These are phyloP conservation scores for Lepiota venenata DNA, from an alignment of 768 basidiomycete genomes.

Conservation along the genomic window DNA sequence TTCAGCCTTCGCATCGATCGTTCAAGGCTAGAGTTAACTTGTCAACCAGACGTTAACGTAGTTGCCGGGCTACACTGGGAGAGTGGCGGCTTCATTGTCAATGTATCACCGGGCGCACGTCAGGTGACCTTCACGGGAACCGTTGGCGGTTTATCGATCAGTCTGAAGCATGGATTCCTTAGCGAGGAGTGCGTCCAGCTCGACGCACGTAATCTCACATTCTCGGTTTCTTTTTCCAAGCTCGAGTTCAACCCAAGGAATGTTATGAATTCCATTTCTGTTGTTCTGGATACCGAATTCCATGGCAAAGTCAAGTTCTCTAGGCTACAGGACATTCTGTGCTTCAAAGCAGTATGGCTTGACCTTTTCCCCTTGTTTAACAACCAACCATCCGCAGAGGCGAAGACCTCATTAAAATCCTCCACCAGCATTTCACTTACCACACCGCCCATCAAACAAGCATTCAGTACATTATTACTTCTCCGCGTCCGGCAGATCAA, in stretches of 20 bases:
- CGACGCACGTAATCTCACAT: conserved; percentile 77
- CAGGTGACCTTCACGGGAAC: conserved; percentile 72
- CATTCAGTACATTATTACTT: conserved; percentile 59
- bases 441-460: conserved; percentile 26
- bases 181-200: conserved; percentile 81
- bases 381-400: conserved; percentile 24
- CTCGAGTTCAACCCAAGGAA: conserved; percentile 32
- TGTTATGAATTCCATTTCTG: conserved; percentile 55
- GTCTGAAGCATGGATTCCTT: conserved; percentile 81
- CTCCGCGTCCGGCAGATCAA: conserved; percentile 71
- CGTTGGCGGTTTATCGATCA: conserved; percentile 77
- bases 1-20: conserved; percentile 91
- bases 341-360: conserved; percentile 94
- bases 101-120: conserved; percentile 70
- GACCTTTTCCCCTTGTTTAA: conserved; percentile 81
- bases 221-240: conserved; percentile 70
- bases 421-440: conserved; percentile 18
- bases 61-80: conserved; percentile 88
- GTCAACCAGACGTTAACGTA: conserved; percentile 92
- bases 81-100: conserved; percentile 87
- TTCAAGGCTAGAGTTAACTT: conserved; percentile 83
- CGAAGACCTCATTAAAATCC: conserved; percentile 16
- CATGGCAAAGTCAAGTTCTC: conserved; percentile 78
- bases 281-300: conserved; percentile 84
- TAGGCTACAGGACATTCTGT: conserved; percentile 86